phyloP scores from a whole-genome alignment of 371 early-diverging fungal genomes.

The Coemansia sp. region DNA sequence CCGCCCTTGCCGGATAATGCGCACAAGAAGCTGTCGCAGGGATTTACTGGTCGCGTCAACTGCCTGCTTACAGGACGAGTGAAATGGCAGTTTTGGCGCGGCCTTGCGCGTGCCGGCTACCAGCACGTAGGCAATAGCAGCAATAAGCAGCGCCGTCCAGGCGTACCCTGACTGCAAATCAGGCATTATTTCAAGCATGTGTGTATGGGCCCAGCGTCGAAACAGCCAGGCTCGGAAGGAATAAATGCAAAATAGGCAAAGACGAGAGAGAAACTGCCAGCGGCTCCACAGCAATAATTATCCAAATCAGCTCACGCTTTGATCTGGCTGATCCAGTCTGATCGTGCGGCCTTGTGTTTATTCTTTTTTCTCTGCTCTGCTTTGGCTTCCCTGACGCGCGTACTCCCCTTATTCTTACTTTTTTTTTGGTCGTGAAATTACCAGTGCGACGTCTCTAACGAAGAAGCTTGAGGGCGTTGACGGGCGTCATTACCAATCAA shows the following conservation, averaged over 20 bases:
- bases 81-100: conserved; percentile 5
- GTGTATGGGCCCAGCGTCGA: no score
- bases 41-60: not conserved
- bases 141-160: not conserved
- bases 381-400: no score
- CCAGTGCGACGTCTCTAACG: no score
- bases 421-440: no score
- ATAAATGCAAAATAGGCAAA: not conserved
- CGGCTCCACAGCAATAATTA: no score
- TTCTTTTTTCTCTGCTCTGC: not conserved
- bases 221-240: not conserved
- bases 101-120: conserved; percentile 11
- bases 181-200: no score
- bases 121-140: conserved; percentile 5
- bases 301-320: no score
- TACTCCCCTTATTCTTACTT: no score
- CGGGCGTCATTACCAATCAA: not conserved
- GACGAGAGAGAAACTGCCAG: no score
- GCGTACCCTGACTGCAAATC: conserved; percentile 6
- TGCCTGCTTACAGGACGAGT: conserved; percentile 7
- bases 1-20: conserved; percentile 67
- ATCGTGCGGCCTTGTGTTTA: not conserved
- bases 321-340: no score
- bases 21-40: conserved; percentile 41
- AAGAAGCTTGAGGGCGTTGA: no score